Evolutionary conservation across 1,284 basidiomycete species (phyloP).

Genomic region (Kalmanozyma brasiliensis): DNA sequence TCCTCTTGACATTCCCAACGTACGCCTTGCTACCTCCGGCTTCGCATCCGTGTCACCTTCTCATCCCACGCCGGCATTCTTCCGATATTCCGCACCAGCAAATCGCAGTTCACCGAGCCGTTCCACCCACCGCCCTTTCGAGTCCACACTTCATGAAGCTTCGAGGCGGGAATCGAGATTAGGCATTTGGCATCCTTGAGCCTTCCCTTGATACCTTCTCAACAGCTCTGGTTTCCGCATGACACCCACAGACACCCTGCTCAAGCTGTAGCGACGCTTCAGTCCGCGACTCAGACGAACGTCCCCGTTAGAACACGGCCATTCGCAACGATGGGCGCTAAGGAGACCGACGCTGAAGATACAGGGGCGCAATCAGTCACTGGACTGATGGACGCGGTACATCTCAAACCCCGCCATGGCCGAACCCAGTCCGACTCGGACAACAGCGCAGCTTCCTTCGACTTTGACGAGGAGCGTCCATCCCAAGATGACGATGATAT

Average conservation of each 20-base stretch:
- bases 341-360: conserved; percentile 1
- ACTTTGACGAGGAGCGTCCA: conserved; percentile 33
- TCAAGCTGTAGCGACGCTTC: conserved; percentile 30
- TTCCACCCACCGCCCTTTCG: conserved; percentile 5
- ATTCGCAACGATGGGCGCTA: conserved; percentile 9
- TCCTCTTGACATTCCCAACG: too few relatives aligned
- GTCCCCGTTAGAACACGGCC: not conserved
- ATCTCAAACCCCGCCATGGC: conserved; percentile 21
- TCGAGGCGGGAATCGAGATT: conserved; percentile 6
- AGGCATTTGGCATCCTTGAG: conserved; percentile 2
- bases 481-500: conserved; percentile 45
- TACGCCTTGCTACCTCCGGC: too few relatives aligned
- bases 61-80: too few relatives aligned
- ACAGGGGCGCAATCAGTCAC: too few relatives aligned
- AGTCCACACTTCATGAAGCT: conserved; percentile 26
- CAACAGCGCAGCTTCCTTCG: conserved; percentile 31
- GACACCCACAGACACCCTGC: not conserved
- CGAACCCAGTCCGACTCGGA: conserved; percentile 32
- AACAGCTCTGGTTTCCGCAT: conserved; percentile 10
- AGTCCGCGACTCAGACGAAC: conserved; percentile 6
- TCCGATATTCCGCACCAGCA: too few relatives aligned
- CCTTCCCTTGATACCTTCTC: conserved; percentile 4
- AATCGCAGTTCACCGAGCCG: conserved; percentile 1
- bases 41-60: not conserved
- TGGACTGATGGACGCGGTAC: conserved; percentile 26